phyloP scores from a whole-genome alignment of 2,329 filamentous ascomycete genomes.

The Colletotrichum melonis region DNA sequence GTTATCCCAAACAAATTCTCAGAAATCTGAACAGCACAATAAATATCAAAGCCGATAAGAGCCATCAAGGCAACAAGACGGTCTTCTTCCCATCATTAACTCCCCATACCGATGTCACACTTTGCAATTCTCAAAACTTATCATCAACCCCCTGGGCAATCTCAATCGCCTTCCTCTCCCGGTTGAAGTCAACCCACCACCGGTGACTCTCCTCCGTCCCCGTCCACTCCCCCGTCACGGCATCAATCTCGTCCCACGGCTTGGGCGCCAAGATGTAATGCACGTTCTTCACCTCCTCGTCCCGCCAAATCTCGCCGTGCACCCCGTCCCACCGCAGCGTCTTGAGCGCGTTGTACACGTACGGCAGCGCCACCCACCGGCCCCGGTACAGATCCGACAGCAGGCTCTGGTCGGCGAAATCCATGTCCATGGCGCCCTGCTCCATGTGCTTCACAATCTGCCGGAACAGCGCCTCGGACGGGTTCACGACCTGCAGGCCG shows the following conservation, averaged over 20 bases:
- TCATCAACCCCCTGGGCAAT: constrained; percentile 51
- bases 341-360: constrained; percentile 73
- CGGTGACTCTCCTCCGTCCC: constrained; percentile 60
- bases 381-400: constrained; percentile 65
- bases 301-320: constrained; percentile 67
- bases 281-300: constrained; percentile 68
- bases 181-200: constrained; percentile 67
- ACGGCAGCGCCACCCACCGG: constrained; percentile 69
- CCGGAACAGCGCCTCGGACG: constrained; percentile 57
- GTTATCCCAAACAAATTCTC: neutral
- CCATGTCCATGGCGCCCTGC: constrained; percentile 57
- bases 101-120: too few species aligned
- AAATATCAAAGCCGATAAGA: neutral
- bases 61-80: neutral
- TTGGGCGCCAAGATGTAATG: constrained; percentile 72
- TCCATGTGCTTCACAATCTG: constrained; percentile 65
- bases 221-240: constrained; percentile 51
- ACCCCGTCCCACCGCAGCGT: constrained; percentile 65
- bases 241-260: constrained; percentile 67
- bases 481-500: constrained; percentile 68
- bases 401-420: constrained; percentile 71
- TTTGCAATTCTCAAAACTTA: constrained; percentile 39
- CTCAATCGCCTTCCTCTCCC: constrained; percentile 55
- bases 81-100: neutral
- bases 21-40: neutral